These are phyloP conservation scores for Kazachstania sp. DNA, from an alignment of 1,139 yeast genomes.

Conservation along the genomic window DNA sequence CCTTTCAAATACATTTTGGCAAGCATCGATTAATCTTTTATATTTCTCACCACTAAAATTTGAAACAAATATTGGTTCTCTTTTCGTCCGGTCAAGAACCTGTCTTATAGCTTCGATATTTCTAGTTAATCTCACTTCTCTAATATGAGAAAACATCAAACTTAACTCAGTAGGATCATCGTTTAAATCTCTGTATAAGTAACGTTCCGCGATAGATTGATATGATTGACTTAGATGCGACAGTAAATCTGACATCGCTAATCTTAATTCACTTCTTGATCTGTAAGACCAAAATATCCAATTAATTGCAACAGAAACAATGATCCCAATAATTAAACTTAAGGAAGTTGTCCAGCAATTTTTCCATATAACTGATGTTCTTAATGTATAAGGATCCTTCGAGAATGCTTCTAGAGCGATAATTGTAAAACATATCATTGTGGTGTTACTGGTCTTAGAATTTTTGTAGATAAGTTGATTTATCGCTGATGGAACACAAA, in stretches of 20 bases:
- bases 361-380: constrained; percentile 29
- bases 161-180: constrained; percentile 41
- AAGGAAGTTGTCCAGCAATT: constrained; percentile 37
- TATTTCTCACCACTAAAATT: constrained; percentile 27
- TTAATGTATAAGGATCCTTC: constrained; percentile 12
- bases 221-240: constrained; percentile 40
- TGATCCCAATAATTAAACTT: constrained; percentile 35
- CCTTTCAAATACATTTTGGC: constrained; percentile 36
- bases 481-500: constrained; percentile 32
- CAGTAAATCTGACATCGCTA: constrained; percentile 35
- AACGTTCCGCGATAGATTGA: constrained; percentile 41
- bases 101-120: constrained; percentile 36
- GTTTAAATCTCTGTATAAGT: constrained; percentile 39
- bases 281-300: constrained; percentile 45
- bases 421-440: constrained; percentile 36
- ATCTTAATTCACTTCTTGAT: constrained; percentile 37
- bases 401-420: constrained; percentile 32
- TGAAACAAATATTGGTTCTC: constrained; percentile 33
- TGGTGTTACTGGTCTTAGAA: constrained; percentile 38
- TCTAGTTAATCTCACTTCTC: constrained; percentile 42
- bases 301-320: constrained; percentile 34
- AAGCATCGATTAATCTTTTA: constrained; percentile 31
- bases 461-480: constrained; percentile 31
- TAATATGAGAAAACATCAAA: constrained; percentile 36
- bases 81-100: constrained; percentile 33